Conservation (phyloP, 768 basidiomycete species). For the Mycena alexandri region DNA sequence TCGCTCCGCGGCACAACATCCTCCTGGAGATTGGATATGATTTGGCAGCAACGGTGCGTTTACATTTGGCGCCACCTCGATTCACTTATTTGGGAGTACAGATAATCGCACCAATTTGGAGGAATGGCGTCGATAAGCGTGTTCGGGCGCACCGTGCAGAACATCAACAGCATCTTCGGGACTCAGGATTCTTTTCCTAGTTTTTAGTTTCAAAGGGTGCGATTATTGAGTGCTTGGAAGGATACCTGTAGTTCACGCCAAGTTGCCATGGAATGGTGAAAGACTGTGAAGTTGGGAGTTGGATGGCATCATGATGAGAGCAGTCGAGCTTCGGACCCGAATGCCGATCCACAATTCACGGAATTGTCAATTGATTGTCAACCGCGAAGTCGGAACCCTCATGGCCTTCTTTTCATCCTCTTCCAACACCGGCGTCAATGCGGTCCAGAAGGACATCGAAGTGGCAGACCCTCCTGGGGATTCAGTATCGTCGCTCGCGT, state of each 20-base stretch:
- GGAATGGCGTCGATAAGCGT: constrained; percentile 61
- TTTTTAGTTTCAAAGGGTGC: too few relatives aligned
- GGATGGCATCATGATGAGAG: neutral
- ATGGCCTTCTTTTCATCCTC: constrained; percentile 36
- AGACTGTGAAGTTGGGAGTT: too few relatives aligned
- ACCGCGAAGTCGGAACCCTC: too few relatives aligned
- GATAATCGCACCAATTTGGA: constrained; percentile 68
- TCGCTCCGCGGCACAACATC: constrained; percentile 69
- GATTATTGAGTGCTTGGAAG: too few relatives aligned
- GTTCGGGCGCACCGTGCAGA: constrained; percentile 60
- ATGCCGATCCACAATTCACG: neutral
- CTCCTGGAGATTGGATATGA: constrained; percentile 69
- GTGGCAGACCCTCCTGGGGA: constrained; percentile 74
- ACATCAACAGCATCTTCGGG: constrained; percentile 59
- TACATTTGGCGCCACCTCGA: neutral
- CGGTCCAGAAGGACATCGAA: constrained; percentile 66
- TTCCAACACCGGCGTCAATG: neutral
- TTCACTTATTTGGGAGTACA: constrained; percentile 40
- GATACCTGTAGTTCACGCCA: neutral
- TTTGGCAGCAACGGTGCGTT: constrained; percentile 60
- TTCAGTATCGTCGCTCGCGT: constrained; percentile 74
- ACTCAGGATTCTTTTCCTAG: constrained; percentile 57
- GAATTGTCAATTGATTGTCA: too few relatives aligned
- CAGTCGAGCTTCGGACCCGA: neutral
- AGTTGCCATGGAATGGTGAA: too few relatives aligned